Evolutionary conservation across 352 stramenopile species (phyloP).

Genomic region (Ophiocytium majus): DNA sequence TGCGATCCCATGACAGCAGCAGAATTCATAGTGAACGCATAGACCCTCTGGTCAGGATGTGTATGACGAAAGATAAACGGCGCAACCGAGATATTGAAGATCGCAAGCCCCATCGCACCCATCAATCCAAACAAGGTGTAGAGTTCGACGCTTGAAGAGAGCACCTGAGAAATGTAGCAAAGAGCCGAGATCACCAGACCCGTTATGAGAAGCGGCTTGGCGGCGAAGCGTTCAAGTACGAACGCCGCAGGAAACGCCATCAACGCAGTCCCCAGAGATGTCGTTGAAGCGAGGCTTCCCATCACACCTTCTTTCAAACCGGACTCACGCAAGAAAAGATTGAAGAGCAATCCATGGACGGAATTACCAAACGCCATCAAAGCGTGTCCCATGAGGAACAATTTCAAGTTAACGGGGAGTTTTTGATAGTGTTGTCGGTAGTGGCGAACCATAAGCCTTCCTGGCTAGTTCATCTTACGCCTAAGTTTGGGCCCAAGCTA

Average conservation of each 20-base stretch:
- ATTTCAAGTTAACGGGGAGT: background rate
- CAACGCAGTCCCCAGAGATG: background rate
- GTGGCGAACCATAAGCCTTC: background rate
- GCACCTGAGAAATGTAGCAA: background rate
- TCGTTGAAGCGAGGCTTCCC: background rate
- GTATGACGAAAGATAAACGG: background rate
- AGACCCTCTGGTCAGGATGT: background rate
- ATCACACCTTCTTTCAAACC: background rate
- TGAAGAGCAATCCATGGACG: background rate
- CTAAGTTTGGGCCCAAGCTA: too few species aligned
- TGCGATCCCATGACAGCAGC: background rate
- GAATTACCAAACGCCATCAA: background rate
- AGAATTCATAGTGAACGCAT: background rate
- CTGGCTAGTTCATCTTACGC: too few species aligned
- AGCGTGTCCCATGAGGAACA: background rate
- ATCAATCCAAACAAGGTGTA: background rate
- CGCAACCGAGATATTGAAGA: conserved; percentile 6
- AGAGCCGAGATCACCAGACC: background rate
- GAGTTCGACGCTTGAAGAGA: background rate
- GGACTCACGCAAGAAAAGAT: background rate
- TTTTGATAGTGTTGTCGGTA: background rate
- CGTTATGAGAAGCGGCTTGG: background rate
- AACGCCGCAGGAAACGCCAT: background rate
- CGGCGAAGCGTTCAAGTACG: background rate
- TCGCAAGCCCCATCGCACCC: background rate